A percentile compares a stretch with the other conserved stretches of the same genome.
These are phyloP conservation scores for Kazachstania martiniae DNA, from an alignment of 805 yeast genomes.

Conservation along the genomic window DNA sequence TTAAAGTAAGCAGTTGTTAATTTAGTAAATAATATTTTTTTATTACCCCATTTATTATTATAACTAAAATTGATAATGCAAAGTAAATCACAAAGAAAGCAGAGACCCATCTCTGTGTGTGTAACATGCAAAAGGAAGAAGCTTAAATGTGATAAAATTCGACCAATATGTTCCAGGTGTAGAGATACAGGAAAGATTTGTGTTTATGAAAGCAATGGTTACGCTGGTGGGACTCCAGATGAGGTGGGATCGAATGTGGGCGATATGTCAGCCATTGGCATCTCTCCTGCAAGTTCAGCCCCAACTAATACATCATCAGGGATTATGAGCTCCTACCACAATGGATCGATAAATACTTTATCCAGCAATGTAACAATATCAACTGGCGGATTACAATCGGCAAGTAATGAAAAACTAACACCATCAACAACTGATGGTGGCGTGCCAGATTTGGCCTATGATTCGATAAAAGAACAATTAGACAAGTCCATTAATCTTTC, in stretches of 20 bases:
- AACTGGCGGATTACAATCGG: not conserved
- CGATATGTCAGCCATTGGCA: not conserved
- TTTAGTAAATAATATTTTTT: too few species aligned
- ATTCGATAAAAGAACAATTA: too few species aligned
- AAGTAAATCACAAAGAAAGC: constrained; percentile 3
- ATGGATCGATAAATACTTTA: too few species aligned
- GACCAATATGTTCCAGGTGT: constrained; percentile 15
- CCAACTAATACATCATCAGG: not conserved
- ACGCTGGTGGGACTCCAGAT: not conserved
- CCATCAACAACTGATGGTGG: not conserved
- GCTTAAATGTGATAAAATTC: constrained; percentile 13
- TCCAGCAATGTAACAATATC: too few species aligned
- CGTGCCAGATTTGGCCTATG: not conserved
- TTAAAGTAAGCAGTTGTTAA: too few species aligned
- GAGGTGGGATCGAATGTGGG: not conserved
- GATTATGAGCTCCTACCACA: not conserved
- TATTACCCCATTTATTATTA: too few species aligned
- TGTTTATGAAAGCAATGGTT: constrained; percentile 7
- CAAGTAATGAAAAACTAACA: not conserved
- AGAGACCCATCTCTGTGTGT: constrained; percentile 11
- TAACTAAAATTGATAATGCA: too few species aligned
- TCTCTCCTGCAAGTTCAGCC: not conserved
- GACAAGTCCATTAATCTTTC: not conserved
- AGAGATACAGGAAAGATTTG: constrained; percentile 6
- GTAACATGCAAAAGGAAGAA: constrained; percentile 10